Evolutionary conservation across 176 grass and related monocot species (phyloP), one percentile per base, ranked within the genome.

Genomic region (Zizania latifolia): DNA sequence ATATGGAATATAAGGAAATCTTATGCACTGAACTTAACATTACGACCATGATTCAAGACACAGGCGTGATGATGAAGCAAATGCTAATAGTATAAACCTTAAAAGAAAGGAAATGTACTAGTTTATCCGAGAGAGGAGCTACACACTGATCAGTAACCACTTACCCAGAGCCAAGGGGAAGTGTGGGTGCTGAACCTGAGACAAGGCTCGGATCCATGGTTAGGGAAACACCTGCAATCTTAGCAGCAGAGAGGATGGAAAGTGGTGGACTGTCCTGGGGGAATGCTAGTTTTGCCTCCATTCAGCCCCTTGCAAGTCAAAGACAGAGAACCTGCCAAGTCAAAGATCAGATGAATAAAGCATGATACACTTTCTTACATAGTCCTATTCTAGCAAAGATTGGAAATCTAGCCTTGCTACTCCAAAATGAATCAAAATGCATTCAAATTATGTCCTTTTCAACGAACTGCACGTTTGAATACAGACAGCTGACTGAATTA

Each of bases 91-190:
- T 37, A 29, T 37, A 36, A 68, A n/a, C 6, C 14, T 55, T 13
- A n/a, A 43, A 79, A 46, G 14, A 53, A 74, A 31, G 9, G 11
- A 51, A 68, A 37, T 62, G 65, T 19, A 14, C 6, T 22, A 34
- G 11, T 56, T 37, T 23, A 58, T 60, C 55, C 31, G 21, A 33
- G 6, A 64, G 39, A 46, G 10, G 17, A 71, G 31, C 32, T 78
- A 30, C 27, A 38, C 10, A 70, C 30, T 26, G 26, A 63, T n/a
- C 6, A 28, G 27, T 11, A 24, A 26, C 24, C 34, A 51, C 62
- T 70, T 84, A 97, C 94, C 84, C 86, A 44, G 90, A 97, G 83
- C 71, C 30, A 62, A 97, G 60, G 29, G 78, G 46, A 27, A 97
- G 74, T 0, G 85, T 72, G 36, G 90, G 86, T 1, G 22, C 77